Evolutionary conservation across 2,329 filamentous ascomycete genomes (phyloP).

Genomic region (Botrytis hyacinthi): DNA sequence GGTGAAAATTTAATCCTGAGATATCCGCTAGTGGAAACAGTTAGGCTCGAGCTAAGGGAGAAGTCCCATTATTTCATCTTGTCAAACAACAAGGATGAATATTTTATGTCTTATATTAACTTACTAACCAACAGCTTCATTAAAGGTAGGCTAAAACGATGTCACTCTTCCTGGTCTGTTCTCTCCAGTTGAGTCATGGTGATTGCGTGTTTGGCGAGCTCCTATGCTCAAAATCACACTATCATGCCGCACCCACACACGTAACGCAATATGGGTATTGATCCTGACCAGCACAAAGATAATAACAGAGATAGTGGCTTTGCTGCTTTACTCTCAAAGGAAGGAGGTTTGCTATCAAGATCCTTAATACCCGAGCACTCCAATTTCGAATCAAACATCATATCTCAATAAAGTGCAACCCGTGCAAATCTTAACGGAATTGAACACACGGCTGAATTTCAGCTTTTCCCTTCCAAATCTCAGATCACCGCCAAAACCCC

Average conservation of each 20-base stretch:
- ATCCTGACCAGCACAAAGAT: neutral
- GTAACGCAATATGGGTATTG: neutral
- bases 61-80: neutral
- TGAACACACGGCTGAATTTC: neutral
- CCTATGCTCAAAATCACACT: slow-evolving; percentile 9
- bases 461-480: neutral
- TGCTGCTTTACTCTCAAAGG: neutral
- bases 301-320: neutral
- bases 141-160: neutral
- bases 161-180: neutral
- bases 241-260: neutral
- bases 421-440: neutral
- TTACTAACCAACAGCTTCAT: neutral
- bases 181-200: neutral
- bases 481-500: neutral
- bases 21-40: neutral
- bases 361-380: neutral
- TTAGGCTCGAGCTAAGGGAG: neutral
- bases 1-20: slow-evolving; percentile 9
- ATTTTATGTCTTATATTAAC: neutral
- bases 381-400: neutral
- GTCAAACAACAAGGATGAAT: neutral
- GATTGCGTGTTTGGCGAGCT: neutral
- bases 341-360: neutral
- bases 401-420: neutral